Conservation (phyloP, 352 stramenopile genomes). For the Pythium folliculosum region DNA sequence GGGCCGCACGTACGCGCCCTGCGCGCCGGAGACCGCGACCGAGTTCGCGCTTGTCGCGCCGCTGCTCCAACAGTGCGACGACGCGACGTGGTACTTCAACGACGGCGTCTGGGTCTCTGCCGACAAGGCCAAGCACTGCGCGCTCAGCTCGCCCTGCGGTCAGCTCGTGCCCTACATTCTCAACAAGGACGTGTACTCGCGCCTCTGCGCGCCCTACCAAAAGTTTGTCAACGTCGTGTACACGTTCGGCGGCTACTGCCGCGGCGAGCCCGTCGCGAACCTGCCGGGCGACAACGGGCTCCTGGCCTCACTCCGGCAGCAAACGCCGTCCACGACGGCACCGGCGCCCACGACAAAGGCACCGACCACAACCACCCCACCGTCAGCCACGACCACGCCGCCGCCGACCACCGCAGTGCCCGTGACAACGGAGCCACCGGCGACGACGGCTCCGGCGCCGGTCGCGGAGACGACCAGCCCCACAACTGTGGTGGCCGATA, state of each 20-base stretch:
- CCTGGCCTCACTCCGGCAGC: constrained; percentile 3
- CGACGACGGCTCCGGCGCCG: background rate
- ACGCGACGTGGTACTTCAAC: constrained; percentile 8
- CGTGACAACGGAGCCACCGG: background rate
- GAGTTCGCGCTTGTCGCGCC: constrained; percentile 13
- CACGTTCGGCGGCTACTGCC: constrained; percentile 4
- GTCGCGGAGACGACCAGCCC: background rate
- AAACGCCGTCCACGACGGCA: background rate
- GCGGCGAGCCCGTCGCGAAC: background rate
- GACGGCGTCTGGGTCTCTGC: background rate
- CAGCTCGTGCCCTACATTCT: constrained; percentile 10
- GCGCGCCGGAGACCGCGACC: background rate
- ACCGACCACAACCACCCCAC: background rate
- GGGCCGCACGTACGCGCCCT: background rate
- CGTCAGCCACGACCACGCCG: background rate
- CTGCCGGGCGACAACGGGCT: constrained; percentile 15
- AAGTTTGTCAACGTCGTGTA: background rate
- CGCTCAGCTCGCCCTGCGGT: background rate
- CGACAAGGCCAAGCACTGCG: constrained; percentile 2
- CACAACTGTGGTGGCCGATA: background rate
- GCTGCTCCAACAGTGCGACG: constrained; percentile 5
- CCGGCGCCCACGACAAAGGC: background rate
- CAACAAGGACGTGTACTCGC: background rate
- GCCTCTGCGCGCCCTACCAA: constrained; percentile 1
- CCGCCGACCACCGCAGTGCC: background rate